Evolutionary conservation across 352 stramenopile genomes (phyloP).

Genomic region (Globisporangium cystogenes): DNA sequence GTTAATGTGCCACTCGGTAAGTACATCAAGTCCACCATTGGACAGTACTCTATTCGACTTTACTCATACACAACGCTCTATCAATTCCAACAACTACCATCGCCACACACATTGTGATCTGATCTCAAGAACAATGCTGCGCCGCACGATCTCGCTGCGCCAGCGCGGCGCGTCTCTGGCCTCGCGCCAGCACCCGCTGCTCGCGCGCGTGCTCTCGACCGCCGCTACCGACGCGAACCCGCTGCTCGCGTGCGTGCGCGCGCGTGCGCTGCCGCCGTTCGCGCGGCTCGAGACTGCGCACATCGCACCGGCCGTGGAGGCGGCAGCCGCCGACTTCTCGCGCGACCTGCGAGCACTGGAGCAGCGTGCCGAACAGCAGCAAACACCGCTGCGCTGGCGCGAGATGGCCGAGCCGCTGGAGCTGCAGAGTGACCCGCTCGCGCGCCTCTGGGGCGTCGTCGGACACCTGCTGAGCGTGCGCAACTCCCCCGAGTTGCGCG

Average conservation of each 20-base stretch:
- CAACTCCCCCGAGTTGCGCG: constrained; percentile 92
- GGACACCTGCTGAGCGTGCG: constrained; percentile 96
- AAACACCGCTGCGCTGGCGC: constrained; percentile 53
- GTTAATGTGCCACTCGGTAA: too few species aligned
- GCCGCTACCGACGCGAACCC: constrained; percentile 23
- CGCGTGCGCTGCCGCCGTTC: constrained; percentile 65
- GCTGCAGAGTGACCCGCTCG: constrained; percentile 88
- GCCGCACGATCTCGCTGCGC: background rate
- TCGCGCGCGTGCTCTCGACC: constrained; percentile 3
- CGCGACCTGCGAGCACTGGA: constrained; percentile 47
- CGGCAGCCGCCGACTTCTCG: constrained; percentile 43
- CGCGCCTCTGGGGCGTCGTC: constrained; percentile 94
- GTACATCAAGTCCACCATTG: too few species aligned
- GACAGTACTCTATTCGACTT: too few species aligned
- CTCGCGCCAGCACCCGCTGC: background rate
- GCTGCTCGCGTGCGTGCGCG: constrained; percentile 47
- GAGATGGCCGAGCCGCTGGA: constrained; percentile 92
- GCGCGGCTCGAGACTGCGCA: constrained; percentile 52
- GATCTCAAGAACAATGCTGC: background rate
- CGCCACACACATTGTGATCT: too few species aligned
- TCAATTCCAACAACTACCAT: background rate
- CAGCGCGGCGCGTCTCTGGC: background rate
- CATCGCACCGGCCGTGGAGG: constrained; percentile 53
- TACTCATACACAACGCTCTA: background rate
- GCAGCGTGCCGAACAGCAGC: constrained; percentile 4